Conservation (phyloP, 768 basidiomycete species). For the Phylloporus rhodoxanthus region DNA sequence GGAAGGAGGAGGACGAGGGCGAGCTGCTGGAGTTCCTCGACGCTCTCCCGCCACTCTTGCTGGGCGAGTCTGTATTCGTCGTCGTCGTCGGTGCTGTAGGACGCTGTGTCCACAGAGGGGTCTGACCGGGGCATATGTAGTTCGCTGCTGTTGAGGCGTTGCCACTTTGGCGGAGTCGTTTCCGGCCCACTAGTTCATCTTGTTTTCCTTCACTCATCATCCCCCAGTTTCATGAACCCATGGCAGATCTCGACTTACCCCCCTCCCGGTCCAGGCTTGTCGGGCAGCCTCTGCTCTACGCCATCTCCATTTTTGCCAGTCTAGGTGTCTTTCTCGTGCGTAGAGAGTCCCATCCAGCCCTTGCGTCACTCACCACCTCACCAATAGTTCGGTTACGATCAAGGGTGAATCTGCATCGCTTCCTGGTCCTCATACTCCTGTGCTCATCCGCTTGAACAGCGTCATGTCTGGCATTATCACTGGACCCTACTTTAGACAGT, state of each 20-base stretch:
- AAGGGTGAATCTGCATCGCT: constrained; percentile 49
- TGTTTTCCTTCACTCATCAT: constrained; percentile 16
- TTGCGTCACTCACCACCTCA: neutral
- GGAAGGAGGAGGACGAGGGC: constrained; percentile 77
- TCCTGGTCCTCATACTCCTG: neutral
- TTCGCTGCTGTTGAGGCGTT: constrained; percentile 14
- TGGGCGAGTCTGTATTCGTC: constrained; percentile 75
- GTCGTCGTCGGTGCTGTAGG: constrained; percentile 56
- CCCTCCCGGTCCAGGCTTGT: constrained; percentile 52
- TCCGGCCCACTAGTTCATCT: constrained; percentile 15
- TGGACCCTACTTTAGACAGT: constrained; percentile 73
- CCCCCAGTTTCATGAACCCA: constrained; percentile 44
- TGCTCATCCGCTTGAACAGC: constrained; percentile 32
- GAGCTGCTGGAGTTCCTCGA: constrained; percentile 78
- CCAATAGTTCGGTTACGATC: constrained; percentile 75
- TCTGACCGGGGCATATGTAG: constrained; percentile 54
- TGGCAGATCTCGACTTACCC: constrained; percentile 36
- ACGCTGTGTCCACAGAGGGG: constrained; percentile 52
- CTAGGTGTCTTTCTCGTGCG: constrained; percentile 80
- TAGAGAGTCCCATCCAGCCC: constrained; percentile 7
- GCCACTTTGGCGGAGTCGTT: constrained; percentile 1
- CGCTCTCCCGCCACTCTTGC: constrained; percentile 90
- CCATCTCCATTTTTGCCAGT: constrained; percentile 75
- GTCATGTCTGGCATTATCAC: constrained; percentile 93
- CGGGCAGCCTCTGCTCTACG: constrained; percentile 71